A percentile compares a stretch with the other conserved stretches of the same genome.
Evolutionary conservation across 345 rosid species (phyloP).

Genomic region (Adansonia digitata): DNA sequence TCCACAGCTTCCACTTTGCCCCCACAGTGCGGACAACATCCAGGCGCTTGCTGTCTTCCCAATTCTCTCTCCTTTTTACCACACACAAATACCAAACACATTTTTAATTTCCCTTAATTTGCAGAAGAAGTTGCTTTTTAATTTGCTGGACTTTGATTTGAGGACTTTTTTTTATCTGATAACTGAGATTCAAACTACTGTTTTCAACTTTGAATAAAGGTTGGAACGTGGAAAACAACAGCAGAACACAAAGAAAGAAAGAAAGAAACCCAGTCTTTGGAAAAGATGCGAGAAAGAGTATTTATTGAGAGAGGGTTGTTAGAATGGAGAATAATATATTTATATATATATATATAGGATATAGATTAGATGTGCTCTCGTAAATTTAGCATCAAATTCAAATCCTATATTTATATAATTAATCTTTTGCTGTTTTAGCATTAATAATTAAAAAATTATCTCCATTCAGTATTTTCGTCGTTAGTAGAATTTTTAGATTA

Average conservation of each 20-base stretch:
- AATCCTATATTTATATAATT: too few relatives aligned
- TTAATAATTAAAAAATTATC: too few relatives aligned
- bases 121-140: background rate
- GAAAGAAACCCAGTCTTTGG: background rate
- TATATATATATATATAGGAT: too few relatives aligned
- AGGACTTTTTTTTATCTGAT: background rate
- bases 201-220: background rate
- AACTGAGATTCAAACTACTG: background rate
- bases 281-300: background rate
- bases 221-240: background rate
- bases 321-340: too few relatives aligned
- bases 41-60: constrained; percentile 64
- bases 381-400: too few relatives aligned
- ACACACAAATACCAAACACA: constrained; percentile 56
- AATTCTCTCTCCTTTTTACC: constrained; percentile 56
- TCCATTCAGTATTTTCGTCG: too few relatives aligned
- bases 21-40: constrained; percentile 74
- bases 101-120: constrained; percentile 4
- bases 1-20: constrained; percentile 71
- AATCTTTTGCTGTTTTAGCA: too few relatives aligned
- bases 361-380: too few relatives aligned
- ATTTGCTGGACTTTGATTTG: background rate
- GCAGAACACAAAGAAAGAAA: background rate
- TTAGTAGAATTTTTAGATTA: too few relatives aligned
- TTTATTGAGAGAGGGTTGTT: too few relatives aligned